These are phyloP conservation scores for Lachancea meyersii DNA, from an alignment of 805 yeast species.

Conservation along the genomic window DNA sequence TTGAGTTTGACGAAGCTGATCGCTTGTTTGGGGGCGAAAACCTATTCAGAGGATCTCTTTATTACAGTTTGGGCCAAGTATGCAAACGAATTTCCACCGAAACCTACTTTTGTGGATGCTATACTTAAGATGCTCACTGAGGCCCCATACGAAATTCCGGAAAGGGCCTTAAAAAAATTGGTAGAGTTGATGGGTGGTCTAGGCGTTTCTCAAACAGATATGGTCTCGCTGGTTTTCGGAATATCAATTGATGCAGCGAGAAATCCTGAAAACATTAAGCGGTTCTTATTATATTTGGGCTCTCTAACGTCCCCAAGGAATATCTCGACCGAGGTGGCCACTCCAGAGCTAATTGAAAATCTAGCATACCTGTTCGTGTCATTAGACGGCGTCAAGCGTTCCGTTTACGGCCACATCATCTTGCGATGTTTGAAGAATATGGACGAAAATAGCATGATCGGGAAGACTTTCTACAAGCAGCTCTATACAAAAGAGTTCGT, in stretches of 20 bases:
- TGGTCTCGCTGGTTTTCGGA: not conserved
- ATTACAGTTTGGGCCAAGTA: not conserved
- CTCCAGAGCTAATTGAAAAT: slow-evolving; percentile 12
- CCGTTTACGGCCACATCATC: not conserved
- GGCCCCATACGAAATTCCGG: not conserved
- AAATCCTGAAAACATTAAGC: not conserved
- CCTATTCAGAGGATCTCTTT: not conserved
- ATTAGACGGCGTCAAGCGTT: not conserved
- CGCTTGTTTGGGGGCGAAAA: not conserved
- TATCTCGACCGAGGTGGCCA: not conserved
- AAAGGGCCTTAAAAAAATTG: not conserved
- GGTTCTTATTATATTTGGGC: not conserved
- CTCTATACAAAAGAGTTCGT: slow-evolving; percentile 14
- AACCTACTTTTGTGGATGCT: not conserved
- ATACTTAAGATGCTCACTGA: not conserved
- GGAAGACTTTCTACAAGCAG: not conserved
- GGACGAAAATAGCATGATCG: not conserved
- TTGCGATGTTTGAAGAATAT: not conserved
- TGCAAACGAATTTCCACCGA: not conserved
- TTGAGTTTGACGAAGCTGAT: not conserved
- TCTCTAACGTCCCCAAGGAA: not conserved
- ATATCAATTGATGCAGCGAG: not conserved
- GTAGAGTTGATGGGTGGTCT: not conserved
- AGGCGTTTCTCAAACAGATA: not conserved
- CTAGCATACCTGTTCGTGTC: slow-evolving; percentile 12